phyloP scores from a whole-genome alignment of 306 rosid species.

The Betula pendula region DNA sequence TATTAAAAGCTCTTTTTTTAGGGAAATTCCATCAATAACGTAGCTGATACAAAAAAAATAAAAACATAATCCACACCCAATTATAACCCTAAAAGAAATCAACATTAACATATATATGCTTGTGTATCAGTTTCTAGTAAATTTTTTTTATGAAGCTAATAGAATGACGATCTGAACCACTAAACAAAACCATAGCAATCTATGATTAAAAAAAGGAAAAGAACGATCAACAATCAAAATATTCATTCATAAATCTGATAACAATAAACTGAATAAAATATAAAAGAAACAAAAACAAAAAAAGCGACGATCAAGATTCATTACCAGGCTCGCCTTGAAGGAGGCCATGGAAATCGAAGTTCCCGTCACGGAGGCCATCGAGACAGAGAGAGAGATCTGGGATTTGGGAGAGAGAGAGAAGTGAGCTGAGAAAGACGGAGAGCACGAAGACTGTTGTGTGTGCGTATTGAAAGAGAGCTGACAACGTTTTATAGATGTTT shows the following conservation, averaged over 20 bases:
- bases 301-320: not conserved
- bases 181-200: not conserved
- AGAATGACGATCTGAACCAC: not conserved
- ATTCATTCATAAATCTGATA: not conserved
- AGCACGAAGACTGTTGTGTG: slow-evolving; percentile 34
- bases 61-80: not conserved
- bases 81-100: not conserved
- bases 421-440: slow-evolving; percentile 44
- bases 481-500: slow-evolving; percentile 20
- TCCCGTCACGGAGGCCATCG: slow-evolving; percentile 49
- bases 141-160: not conserved
- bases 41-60: not conserved
- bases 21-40: no score
- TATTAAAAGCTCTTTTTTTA: not conserved
- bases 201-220: not conserved
- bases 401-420: not conserved
- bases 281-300: not conserved
- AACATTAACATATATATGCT: not conserved
- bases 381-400: slow-evolving; percentile 37
- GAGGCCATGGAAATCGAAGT: slow-evolving; percentile 41
- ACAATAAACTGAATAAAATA: not conserved
- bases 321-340: slow-evolving; percentile 48
- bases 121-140: no score
- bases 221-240: not conserved
- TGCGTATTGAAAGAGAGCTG: not conserved